Evolutionary conservation across 1,284 basidiomycete genomes (phyloP).

Genomic region (Sporisorium graminicola): DNA sequence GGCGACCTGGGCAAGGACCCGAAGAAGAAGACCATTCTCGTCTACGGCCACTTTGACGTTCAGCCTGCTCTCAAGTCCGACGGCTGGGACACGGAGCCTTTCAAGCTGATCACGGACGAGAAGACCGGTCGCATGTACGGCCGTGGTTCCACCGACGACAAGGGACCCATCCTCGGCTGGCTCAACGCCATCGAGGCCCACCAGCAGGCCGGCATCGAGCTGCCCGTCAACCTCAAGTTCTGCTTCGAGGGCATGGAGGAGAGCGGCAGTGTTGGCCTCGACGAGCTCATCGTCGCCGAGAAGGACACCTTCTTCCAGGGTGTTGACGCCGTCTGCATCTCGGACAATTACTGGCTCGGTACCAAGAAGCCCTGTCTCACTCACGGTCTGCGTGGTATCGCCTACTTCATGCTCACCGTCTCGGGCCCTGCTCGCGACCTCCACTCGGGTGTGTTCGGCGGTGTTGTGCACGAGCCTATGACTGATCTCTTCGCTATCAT

Average conservation of each 20-base stretch:
- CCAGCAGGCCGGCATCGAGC: slow-evolving; percentile 76
- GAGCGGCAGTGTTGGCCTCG: slow-evolving; percentile 90
- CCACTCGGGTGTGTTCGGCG: slow-evolving; percentile 79
- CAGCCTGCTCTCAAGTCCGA: slow-evolving; percentile 77
- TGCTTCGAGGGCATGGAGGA: slow-evolving; percentile 99
- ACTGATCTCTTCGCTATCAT: slow-evolving; percentile 75
- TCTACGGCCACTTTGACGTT: slow-evolving; percentile 80
- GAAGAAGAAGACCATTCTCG: slow-evolving; percentile 85
- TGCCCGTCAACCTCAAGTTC: slow-evolving; percentile 94
- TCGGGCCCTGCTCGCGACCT: slow-evolving; percentile 89
- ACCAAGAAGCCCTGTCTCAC: slow-evolving; percentile 71
- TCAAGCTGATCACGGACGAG: slow-evolving; percentile 80
- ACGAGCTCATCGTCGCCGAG: slow-evolving; percentile 87
- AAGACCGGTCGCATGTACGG: slow-evolving; percentile 83
- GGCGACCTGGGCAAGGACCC: slow-evolving; percentile 81
- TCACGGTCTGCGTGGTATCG: slow-evolving; percentile 78
- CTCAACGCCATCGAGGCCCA: slow-evolving; percentile 94
- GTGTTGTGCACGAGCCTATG: slow-evolving; percentile 74
- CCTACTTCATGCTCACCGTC: slow-evolving; percentile 88
- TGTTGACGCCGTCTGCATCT: slow-evolving; percentile 94
- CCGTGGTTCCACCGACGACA: slow-evolving; percentile 73
- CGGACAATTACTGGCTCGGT: slow-evolving; percentile 71
- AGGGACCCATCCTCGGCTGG: slow-evolving; percentile 80
- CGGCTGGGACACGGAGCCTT: slow-evolving; percentile 86
- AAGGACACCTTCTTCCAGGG: slow-evolving; percentile 87